Percentiles rank a stretch among this genome's conserved stretches.
These are phyloP conservation scores for Dendrobium catenatum DNA, from an alignment of 106 monocot species.

Conservation along the genomic window DNA sequence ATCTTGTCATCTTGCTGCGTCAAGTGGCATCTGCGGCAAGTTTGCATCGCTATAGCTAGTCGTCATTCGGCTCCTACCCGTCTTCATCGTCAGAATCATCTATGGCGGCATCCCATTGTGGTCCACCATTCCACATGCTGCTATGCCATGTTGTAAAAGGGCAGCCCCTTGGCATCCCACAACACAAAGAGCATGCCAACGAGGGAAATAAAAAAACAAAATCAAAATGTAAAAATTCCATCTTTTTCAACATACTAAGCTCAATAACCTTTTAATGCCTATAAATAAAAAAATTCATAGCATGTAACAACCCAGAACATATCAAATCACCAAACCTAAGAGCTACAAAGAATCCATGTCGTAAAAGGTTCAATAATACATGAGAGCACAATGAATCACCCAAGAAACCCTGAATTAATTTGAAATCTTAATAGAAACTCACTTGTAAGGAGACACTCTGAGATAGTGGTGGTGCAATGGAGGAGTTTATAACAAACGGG, in stretches of 20 bases:
- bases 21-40: too few species aligned
- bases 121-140: too few species aligned
- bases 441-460: slow-evolving; percentile 94
- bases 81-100: too few species aligned
- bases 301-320: neutral
- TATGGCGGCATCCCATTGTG: too few species aligned
- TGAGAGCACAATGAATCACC: neutral
- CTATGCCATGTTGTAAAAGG: neutral
- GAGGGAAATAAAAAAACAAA: neutral
- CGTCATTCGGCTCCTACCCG: too few species aligned
- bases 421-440: slow-evolving; percentile 15
- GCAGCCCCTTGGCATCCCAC: neutral
- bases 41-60: too few species aligned
- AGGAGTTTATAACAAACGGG: slow-evolving; percentile 71
- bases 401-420: neutral
- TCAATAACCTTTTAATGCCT: too few species aligned
- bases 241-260: too few species aligned
- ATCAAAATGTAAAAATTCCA: neutral
- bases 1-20: too few species aligned
- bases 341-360: neutral
- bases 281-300: neutral
- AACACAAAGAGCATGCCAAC: neutral
- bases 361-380: neutral
- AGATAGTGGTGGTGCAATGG: slow-evolving; percentile 85
- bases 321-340: neutral